Percentiles rank a stretch among this genome's conserved stretches.
phyloP scores from a whole-genome alignment of 2,329 filamentous ascomycete genomes.

The Gyromitra esculenta region DNA sequence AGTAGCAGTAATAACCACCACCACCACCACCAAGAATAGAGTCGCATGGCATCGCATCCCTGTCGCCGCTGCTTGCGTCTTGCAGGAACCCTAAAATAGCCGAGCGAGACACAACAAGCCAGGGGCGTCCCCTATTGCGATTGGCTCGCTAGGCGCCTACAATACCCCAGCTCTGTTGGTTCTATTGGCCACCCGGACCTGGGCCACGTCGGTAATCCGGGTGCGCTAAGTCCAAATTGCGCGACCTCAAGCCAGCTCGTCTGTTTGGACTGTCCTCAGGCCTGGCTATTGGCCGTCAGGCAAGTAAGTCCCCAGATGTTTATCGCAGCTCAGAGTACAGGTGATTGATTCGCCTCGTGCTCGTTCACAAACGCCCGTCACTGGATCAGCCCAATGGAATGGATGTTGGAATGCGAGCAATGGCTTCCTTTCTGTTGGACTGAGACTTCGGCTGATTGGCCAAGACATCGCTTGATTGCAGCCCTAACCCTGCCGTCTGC shows the following conservation, averaged over 20 bases:
- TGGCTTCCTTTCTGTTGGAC: background rate
- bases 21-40: constrained; percentile 22
- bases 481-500: background rate
- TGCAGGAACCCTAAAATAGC: constrained; percentile 41
- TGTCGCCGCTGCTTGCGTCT: background rate
- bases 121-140: background rate
- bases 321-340: background rate
- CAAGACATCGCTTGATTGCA: background rate
- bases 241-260: background rate
- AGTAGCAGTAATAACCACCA: too few species aligned
- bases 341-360: constrained; percentile 3
- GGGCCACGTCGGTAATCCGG: constrained; percentile 11
- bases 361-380: background rate
- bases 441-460: background rate
- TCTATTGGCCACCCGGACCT: background rate
- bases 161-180: constrained; percentile 16
- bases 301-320: background rate
- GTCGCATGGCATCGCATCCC: background rate
- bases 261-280: background rate
- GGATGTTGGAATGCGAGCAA: background rate
- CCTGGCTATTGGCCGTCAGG: background rate
- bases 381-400: background rate
- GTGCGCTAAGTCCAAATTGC: constrained; percentile 3
- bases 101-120: background rate
- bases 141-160: constrained; percentile 32